phyloP scores from a whole-genome alignment of 495 filamentous ascomycete species.

The Penicillium diatomitis region DNA sequence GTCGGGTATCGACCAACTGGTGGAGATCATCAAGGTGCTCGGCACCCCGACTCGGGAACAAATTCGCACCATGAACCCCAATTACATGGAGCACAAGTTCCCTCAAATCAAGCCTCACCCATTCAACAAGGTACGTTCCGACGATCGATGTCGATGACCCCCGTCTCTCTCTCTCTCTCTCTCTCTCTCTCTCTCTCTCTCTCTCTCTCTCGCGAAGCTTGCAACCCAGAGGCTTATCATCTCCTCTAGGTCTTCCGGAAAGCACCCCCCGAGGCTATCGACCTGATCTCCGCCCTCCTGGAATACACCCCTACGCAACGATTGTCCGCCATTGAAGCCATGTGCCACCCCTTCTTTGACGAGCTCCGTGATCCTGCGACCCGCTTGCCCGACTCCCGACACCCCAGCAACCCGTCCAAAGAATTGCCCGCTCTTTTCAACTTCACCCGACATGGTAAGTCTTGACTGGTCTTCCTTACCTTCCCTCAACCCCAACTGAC shows the following conservation, averaged over 20 bases:
- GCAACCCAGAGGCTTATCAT: conserved; percentile 7
- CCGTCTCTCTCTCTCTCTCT: too few relatives aligned
- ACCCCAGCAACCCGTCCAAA: conserved; percentile 62
- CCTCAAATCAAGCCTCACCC: conserved; percentile 99
- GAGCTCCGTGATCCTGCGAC: conserved; percentile 85
- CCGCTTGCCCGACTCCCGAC: conserved; percentile 85
- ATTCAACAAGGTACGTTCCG: conserved; percentile 71
- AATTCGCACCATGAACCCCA: conserved; percentile 99
- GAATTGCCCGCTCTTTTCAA: conserved; percentile 87
- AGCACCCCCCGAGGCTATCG: conserved; percentile 85
- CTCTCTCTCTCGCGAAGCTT: background rate
- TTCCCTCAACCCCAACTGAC: background rate
- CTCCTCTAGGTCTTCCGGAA: conserved; percentile 75
- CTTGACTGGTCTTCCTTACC: too few relatives aligned
- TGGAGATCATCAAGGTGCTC: conserved; percentile 99
- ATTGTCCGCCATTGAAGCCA: conserved; percentile 86
- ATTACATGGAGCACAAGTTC: conserved; percentile 99
- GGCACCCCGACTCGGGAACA: conserved; percentile 97
- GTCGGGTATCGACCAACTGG: conserved; percentile 95
- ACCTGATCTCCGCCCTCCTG: conserved; percentile 83
- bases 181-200: background rate
- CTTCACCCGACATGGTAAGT: conserved; percentile 86
- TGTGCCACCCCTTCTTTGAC: conserved; percentile 98
- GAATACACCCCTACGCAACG: conserved; percentile 97
- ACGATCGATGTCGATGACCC: too few relatives aligned